A percentile compares a stretch with the other conserved stretches of the same genome.
These are phyloP conservation scores for Colletotrichum australisinense DNA, from an alignment of 2,329 filamentous ascomycete genomes.

Conservation along the genomic window DNA sequence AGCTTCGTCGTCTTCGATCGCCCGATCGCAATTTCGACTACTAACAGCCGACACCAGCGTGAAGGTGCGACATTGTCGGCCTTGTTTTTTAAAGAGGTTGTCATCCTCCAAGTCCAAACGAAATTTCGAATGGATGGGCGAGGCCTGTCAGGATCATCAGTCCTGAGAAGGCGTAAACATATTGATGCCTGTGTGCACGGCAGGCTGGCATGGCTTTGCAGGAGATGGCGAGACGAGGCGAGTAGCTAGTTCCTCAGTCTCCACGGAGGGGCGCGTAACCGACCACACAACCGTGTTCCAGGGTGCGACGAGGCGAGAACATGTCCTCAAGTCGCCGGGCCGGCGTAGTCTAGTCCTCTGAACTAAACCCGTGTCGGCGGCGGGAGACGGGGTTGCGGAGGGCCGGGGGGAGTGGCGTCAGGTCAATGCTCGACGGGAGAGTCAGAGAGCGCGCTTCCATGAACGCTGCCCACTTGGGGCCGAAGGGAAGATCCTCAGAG, in stretches of 20 bases:
- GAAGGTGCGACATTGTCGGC: constrained; percentile 22
- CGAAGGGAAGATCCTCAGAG: no score
- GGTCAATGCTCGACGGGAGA: no score
- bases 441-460: no score
- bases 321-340: neutral
- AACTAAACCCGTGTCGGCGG: neutral
- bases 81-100: constrained; percentile 12
- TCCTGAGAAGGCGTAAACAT: neutral
- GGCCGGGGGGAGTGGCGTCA: neutral
- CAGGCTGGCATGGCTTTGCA: neutral
- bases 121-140: neutral
- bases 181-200: neutral
- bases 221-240: neutral
- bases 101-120: constrained; percentile 5
- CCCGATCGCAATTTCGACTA: constrained; percentile 8
- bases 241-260: neutral
- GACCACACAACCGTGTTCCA: neutral
- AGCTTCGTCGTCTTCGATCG: constrained; percentile 17
- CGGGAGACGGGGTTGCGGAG: neutral
- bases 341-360: neutral
- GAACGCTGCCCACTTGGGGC: no score
- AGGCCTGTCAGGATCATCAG: neutral
- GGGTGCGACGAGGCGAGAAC: neutral
- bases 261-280: neutral
- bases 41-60: constrained; percentile 19